Evolutionary conservation across 2,329 filamentous ascomycete genomes (phyloP).

Genomic region (Alternaria hordeiaustralica): DNA sequence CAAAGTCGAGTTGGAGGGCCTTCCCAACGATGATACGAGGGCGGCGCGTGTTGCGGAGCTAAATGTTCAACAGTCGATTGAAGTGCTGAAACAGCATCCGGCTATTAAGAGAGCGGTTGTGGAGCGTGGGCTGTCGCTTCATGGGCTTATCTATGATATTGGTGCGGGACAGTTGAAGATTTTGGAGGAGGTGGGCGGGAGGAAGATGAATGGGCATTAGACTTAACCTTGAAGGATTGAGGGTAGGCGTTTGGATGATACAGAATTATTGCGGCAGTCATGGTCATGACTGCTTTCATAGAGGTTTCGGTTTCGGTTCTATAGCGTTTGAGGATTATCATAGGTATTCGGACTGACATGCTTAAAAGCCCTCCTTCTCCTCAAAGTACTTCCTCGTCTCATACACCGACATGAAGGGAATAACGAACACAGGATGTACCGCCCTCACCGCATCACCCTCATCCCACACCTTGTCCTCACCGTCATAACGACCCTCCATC

Average conservation of each 20-base stretch:
- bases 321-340: background rate
- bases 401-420: slow-evolving; percentile 74
- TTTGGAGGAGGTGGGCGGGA: slow-evolving; percentile 48
- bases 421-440: slow-evolving; percentile 84
- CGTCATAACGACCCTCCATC: slow-evolving; percentile 57
- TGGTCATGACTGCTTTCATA: background rate
- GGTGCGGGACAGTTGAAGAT: slow-evolving; percentile 61
- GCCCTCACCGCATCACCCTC: slow-evolving; percentile 72
- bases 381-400: slow-evolving; percentile 70
- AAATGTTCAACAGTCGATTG: slow-evolving; percentile 74
- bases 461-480: slow-evolving; percentile 65
- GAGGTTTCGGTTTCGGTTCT: background rate
- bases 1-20: slow-evolving; percentile 55
- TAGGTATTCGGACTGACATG: too few species aligned
- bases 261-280: background rate
- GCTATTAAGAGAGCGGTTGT: slow-evolving; percentile 73
- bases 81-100: slow-evolving; percentile 71
- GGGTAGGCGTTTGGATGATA: background rate
- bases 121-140: slow-evolving; percentile 74
- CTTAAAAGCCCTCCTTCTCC: slow-evolving; percentile 55
- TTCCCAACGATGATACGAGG: slow-evolving; percentile 56
- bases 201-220: slow-evolving; percentile 12
- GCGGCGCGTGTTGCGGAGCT: slow-evolving; percentile 73
- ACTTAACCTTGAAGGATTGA: rapidly evolving
- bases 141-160: slow-evolving; percentile 79